phyloP scores from a whole-genome alignment of 139 green algal species.

The Diplosphaera chodatii region DNA sequence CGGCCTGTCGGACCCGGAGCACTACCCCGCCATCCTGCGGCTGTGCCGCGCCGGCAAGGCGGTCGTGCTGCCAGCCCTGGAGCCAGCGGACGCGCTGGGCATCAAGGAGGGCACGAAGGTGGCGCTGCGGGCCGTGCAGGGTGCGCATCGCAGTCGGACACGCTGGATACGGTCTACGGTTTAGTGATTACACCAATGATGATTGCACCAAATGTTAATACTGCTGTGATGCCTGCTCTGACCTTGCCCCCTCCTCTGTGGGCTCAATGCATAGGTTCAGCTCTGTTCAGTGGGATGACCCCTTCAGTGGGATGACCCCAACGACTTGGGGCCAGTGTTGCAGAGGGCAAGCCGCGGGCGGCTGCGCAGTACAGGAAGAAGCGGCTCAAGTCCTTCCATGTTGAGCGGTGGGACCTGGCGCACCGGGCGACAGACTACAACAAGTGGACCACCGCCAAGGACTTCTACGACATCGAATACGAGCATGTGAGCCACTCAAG shows the following conservation, averaged over 20 bases:
- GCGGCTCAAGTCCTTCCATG: constrained; percentile 38
- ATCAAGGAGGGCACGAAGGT: constrained; percentile 33
- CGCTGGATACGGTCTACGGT: too few relatives aligned
- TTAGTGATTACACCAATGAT: too few relatives aligned
- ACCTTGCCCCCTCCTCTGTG: too few relatives aligned
- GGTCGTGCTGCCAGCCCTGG: constrained; percentile 36
- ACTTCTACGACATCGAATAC: constrained; percentile 29
- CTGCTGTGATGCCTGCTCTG: too few relatives aligned
- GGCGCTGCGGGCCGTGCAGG: constrained; percentile 23
- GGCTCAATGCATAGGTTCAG: not conserved
- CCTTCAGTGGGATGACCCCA: not conserved
- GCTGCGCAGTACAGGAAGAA: constrained; percentile 33
- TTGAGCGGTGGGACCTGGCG: constrained; percentile 29
- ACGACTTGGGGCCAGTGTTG: not conserved
- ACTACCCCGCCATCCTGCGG: constrained; percentile 22
- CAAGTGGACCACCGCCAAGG: constrained; percentile 23
- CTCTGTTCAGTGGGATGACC: not conserved
- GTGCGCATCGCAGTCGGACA: not conserved
- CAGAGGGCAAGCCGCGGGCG: constrained; percentile 23
- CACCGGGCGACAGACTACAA: constrained; percentile 37
- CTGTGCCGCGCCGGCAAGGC: constrained; percentile 11
- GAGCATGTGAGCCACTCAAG: constrained; percentile 27
- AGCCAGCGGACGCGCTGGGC: constrained; percentile 25
- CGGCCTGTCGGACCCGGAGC: constrained; percentile 30
- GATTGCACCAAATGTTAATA: too few relatives aligned